Percentiles rank a stretch among this genome's conserved stretches.
phyloP scores from a whole-genome alignment of 1,284 basidiomycete species.

The Ceratobasidium sp. region DNA sequence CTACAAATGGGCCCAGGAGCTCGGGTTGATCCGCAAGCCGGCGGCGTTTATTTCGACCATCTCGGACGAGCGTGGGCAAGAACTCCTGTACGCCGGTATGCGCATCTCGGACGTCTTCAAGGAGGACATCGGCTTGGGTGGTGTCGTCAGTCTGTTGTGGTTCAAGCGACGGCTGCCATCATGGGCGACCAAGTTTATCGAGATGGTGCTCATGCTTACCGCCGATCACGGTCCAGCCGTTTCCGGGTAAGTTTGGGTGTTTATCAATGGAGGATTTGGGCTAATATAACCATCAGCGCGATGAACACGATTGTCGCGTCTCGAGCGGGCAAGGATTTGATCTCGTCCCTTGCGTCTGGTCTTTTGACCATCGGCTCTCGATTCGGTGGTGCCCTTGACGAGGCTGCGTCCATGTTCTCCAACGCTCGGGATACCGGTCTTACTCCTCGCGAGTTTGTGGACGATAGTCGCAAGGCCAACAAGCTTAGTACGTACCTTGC shows the following conservation, averaged over 20 bases:
- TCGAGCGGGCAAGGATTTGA: slow-evolving; percentile 98
- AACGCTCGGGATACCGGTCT: slow-evolving; percentile 88
- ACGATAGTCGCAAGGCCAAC: slow-evolving; percentile 94
- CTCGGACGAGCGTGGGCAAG: slow-evolving; percentile 98
- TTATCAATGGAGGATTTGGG: neutral
- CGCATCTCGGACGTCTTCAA: slow-evolving; percentile 98
- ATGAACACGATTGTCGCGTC: slow-evolving; percentile 99
- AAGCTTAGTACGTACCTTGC: slow-evolving; percentile 77
- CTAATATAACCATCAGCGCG: slow-evolving; percentile 64
- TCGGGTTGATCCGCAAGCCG: slow-evolving; percentile 97
- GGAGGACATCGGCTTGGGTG: slow-evolving; percentile 96
- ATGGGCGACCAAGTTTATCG: slow-evolving; percentile 95
- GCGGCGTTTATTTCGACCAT: slow-evolving; percentile 99
- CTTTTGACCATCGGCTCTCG: slow-evolving; percentile 97
- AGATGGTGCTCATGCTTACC: slow-evolving; percentile 99
- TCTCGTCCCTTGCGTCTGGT: slow-evolving; percentile 95
- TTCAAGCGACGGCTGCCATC: slow-evolving; percentile 90
- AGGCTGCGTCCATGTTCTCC: slow-evolving; percentile 96
- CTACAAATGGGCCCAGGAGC: slow-evolving; percentile 99
- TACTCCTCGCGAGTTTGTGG: slow-evolving; percentile 97
- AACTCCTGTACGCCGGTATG: slow-evolving; percentile 98
- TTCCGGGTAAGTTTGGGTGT: slow-evolving; percentile 60
- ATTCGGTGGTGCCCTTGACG: slow-evolving; percentile 99
- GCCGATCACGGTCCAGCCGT: slow-evolving; percentile 98
- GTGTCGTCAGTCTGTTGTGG: slow-evolving; percentile 96